Conservation (phyloP, 768 basidiomycete genomes). For the Strobilomyces dryophilus region DNA sequence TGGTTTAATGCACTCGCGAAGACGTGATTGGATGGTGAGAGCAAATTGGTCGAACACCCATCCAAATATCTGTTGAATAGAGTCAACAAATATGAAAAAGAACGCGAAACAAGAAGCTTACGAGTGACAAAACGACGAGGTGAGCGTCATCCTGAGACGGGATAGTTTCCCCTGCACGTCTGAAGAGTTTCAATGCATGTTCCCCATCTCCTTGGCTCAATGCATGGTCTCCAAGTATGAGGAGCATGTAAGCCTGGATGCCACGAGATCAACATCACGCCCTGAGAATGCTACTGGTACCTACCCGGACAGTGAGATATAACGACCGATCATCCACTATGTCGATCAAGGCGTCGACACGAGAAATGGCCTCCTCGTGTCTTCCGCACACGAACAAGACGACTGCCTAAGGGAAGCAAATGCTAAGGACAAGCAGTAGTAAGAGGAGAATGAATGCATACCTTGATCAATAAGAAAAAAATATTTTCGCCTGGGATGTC, state of each 20-base stretch:
- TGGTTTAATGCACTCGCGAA: neutral
- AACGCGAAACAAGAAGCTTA: neutral
- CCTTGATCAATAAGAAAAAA: constrained; percentile 8
- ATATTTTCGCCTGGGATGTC: neutral
- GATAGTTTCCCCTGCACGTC: neutral
- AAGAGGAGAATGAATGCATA: accelerated
- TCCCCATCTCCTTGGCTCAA: neutral
- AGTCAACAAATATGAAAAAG: neutral
- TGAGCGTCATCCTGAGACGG: neutral
- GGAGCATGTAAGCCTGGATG: constrained; percentile 2
- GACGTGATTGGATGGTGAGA: neutral
- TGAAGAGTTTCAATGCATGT: neutral
- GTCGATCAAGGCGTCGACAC: neutral
- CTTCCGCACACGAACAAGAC: constrained; percentile 7
- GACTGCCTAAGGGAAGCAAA: neutral
- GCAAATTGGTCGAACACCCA: neutral
- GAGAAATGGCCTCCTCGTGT: constrained; percentile 1
- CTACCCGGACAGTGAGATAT: constrained; percentile 1
- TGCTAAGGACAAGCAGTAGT: neutral
- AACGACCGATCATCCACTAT: neutral
- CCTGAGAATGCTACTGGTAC: neutral
- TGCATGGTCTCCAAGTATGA: neutral
- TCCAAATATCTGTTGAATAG: neutral
- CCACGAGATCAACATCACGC: neutral
- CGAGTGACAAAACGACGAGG: constrained; percentile 3